Evolutionary conservation across 371 early-diverging fungal species (phyloP), one percentile per base, ranked within the genome.

Genomic region (Sporodiniella umbellata): DNA sequence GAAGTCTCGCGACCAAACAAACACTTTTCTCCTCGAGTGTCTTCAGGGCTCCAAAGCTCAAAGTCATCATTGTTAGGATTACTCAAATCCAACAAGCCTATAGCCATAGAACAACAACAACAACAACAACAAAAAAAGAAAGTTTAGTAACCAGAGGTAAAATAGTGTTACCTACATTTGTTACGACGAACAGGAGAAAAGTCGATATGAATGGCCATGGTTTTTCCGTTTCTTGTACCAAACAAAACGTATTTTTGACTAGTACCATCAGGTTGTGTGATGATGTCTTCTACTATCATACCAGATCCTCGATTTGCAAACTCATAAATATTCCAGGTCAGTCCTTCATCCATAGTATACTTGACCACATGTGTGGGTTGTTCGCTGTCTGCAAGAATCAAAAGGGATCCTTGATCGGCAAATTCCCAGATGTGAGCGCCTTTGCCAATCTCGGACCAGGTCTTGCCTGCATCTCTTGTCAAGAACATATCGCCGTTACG

Each of bases 371-470:
- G 79, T 10, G 88, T 88, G 0, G 91, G 85, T 30, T 72, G 71
- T 33, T 86, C 82, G 46, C 94, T 92, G 49, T 89, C 86, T 8
- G 80, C 85, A 17, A 85, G 68, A 17, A 89, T 60, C 30, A 90
- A 65, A 17, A 93, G 69, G 11, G 80, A 85, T 15, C 94, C 94
- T 54, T 90, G 91, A 58, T 91, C 93, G 18, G 92, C 94, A 73
- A 92, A 91, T 54, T 89, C 92, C 71, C 85, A 90, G 48, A 88
- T 64, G 56, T 88, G 84, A 12, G 92, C 80, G 8, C 89, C 89
- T 42, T 84, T 84, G 18, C 72, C 70, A 25, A 89, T 80, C 47
- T 86, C 79, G 1, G 31, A 58, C 92, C 93, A 93, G 0, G 83
- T 75, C n/a, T 72, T 73, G 19, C 94, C 94, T 31, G 86, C 94